A percentile compares a stretch with the other conserved stretches of the same genome.
These are phyloP conservation scores for Volvox reticuliferus DNA, from an alignment of 139 green algal genomes.

Conservation along the genomic window DNA sequence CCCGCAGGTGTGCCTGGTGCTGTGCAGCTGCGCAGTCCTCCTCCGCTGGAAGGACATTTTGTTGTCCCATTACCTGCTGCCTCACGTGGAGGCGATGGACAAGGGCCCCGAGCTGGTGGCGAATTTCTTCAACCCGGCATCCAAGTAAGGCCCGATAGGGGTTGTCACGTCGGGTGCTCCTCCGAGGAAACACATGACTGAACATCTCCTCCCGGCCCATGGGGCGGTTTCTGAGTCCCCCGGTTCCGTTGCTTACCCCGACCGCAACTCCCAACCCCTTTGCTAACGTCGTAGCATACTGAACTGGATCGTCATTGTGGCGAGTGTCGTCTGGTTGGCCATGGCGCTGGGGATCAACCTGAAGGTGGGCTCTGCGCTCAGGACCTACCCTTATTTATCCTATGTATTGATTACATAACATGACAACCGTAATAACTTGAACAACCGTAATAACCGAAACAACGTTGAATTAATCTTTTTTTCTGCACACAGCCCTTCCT, in stretches of 20 bases:
- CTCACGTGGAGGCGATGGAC: conserved; percentile 3
- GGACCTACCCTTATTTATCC: no score
- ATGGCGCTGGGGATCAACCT: conserved; percentile 38
- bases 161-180: neutral
- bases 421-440: no score
- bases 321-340: neutral
- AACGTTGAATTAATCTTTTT: neutral
- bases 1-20: neutral
- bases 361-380: neutral
- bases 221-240: no score
- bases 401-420: no score
- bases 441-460: no score
- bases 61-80: neutral
- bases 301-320: conserved; percentile 48
- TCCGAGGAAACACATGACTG: no score
- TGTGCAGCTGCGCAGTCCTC: conserved; percentile 35
- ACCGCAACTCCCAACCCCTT: neutral
- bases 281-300: conserved; percentile 16
- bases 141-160: no score
- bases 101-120: conserved; percentile 28
- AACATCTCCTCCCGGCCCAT: no score
- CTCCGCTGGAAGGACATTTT: conserved; percentile 31
- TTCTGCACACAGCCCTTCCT: conserved; percentile 36
- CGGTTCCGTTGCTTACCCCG: neutral
- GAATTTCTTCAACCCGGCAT: conserved; percentile 43